Evolutionary conservation across 352 stramenopile species (phyloP), one percentile per base, ranked within the genome.

Genomic region (Blastocystis sp.): DNA sequence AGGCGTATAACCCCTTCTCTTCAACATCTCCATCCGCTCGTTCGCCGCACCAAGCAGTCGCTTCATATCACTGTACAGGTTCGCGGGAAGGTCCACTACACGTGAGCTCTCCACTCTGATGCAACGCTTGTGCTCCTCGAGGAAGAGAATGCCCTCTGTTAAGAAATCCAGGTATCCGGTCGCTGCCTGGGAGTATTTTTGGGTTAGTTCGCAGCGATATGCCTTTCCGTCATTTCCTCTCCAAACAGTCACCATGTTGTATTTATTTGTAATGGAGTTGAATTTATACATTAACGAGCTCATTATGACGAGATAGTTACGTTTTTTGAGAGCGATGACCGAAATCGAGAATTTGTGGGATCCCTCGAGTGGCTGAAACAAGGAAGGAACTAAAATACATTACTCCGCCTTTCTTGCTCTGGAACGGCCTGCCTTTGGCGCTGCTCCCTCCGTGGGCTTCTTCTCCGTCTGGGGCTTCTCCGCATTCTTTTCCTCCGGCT

Each of bases 111-210:
- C 17, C 17, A 19, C 28, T 45, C 28, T 4, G 66, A 5, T 10
- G 10, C 5, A 66, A 66, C 71, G 17, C 43, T 65, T 62, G 60
- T 81, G 43, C 43, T 43, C 43, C 71, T 81, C 71, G 17, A 53
- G 48, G 66, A 62, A 81, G 5, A 81, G n/a, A 34, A 81, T 23
- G 5, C 71, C 71, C 64, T 62, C 21, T 2, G 48, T 66, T 41
- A 81, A 2, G 45, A 81, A 62, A 65, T 64, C 28, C 34, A 66
- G 66, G 71, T 81, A 81, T 14, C 28, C 23, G 7, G 71, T 81
- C 5, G 45, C 38, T 43, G 71, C 71, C 34, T 67, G 48, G 21
- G 19, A 4, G 43, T 23, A 65, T 45, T 81, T 62, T 23, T 38
- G 38, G 34, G 14, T 81, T 10, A 81, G 21, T 41, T 81, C 71